Percentiles rank a stretch among this genome's conserved stretches.
phyloP scores from a whole-genome alignment of 2,329 filamentous ascomycete species.

The Grosmannia serpens region DNA sequence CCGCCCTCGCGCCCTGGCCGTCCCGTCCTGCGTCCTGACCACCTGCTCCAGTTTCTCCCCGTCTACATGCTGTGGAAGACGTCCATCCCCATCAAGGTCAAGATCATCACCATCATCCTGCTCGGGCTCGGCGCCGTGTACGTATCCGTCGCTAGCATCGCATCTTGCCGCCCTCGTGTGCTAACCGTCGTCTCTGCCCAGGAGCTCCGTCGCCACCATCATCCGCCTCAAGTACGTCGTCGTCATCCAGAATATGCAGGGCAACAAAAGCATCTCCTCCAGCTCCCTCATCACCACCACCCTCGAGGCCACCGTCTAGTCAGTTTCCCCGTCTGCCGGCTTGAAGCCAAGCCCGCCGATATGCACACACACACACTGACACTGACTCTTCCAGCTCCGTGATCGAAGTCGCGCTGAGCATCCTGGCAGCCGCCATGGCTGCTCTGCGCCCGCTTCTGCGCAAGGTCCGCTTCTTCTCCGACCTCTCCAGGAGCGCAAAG shows the following conservation, averaged over 20 bases:
- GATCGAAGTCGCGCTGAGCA: slow-evolving; percentile 4
- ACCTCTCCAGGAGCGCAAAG: too few relatives aligned
- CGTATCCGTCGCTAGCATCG: not conserved
- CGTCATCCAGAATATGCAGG: not conserved
- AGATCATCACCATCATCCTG: not conserved
- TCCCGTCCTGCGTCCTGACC: not conserved
- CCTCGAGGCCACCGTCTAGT: not conserved
- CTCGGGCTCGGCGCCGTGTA: slow-evolving; percentile 1
- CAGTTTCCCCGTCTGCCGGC: not conserved
- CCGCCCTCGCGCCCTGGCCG: not conserved
- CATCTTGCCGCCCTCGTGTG: too few relatives aligned
- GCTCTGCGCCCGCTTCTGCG: slow-evolving; percentile 3
- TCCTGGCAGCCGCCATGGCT: slow-evolving; percentile 3
- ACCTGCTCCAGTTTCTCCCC: not conserved
- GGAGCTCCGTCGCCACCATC: not conserved
- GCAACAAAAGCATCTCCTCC: not conserved
- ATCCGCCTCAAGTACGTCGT: not conserved
- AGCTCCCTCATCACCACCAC: not conserved
- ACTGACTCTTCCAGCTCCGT: slow-evolving; percentile 2
- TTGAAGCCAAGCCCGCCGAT: not conserved
- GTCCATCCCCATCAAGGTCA: slow-evolving; percentile 2
- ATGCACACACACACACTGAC: too few relatives aligned
- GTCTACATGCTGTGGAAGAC: not conserved
- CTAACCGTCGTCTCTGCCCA: not conserved
- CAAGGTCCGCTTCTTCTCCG: not conserved